Percentiles rank a stretch among this genome's conserved stretches.
Evolutionary conservation across 176 grass and related monocot species (phyloP).

Genomic region (Lolium multiflorum): DNA sequence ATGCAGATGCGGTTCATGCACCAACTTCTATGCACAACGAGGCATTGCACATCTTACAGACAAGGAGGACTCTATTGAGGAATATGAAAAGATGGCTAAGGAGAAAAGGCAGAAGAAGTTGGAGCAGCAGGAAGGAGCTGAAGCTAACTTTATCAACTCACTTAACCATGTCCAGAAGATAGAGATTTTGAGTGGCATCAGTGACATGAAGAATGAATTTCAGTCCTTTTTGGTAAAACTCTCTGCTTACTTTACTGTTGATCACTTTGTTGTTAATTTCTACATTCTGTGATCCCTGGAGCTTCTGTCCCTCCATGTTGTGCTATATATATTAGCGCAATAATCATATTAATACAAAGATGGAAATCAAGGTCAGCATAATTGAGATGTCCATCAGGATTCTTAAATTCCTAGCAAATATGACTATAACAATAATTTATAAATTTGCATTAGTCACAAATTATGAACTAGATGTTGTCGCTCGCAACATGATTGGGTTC

Average conservation of each 20-base stretch:
- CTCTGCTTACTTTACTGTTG: slow-evolving; percentile 30
- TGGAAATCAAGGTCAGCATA: neutral
- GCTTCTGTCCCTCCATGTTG: neutral
- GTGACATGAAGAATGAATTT: slow-evolving; percentile 90
- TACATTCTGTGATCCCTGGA: neutral
- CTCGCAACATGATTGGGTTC: neutral
- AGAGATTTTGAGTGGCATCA: slow-evolving; percentile 86
- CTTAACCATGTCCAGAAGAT: slow-evolving; percentile 96
- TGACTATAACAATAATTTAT: neutral
- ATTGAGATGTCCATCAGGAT: neutral
- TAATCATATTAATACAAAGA: neutral
- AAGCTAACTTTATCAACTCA: slow-evolving; percentile 82
- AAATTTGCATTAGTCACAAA: neutral
- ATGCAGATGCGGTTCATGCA: slow-evolving; percentile 78
- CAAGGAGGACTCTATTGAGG: slow-evolving; percentile 86
- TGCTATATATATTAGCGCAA: slow-evolving; percentile 2
- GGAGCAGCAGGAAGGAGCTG: slow-evolving; percentile 89
- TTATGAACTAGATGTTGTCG: too few relatives aligned
- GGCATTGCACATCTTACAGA: slow-evolving; percentile 73
- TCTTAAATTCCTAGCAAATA: neutral
- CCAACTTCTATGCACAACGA: slow-evolving; percentile 54
- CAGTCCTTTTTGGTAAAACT: slow-evolving; percentile 84
- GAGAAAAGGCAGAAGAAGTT: slow-evolving; percentile 89
- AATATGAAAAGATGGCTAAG: slow-evolving; percentile 90
- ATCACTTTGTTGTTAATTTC: neutral